phyloP scores from a whole-genome alignment of 306 rosid genomes.

The Vigna hirtella region DNA sequence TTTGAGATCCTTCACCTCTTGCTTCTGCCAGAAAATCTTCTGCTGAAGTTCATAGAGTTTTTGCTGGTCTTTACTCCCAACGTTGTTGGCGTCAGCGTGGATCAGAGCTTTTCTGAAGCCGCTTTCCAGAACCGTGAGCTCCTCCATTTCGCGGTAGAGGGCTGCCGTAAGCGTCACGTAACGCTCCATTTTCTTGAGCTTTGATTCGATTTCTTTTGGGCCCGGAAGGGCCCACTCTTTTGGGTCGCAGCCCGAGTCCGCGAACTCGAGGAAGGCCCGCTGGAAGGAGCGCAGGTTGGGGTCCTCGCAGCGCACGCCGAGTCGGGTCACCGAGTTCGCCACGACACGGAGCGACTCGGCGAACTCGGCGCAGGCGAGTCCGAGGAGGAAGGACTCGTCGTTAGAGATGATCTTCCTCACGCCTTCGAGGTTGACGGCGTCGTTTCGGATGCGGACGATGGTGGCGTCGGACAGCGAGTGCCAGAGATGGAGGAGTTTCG shows the following conservation, averaged over 20 bases:
- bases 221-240: constrained; percentile 59
- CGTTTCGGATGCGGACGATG: constrained; percentile 69
- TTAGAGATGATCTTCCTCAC: constrained; percentile 79
- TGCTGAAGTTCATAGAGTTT: constrained; percentile 75
- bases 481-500: constrained; percentile 87
- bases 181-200: constrained; percentile 73
- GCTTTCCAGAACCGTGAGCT: constrained; percentile 63
- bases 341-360: constrained; percentile 60
- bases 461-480: constrained; percentile 75
- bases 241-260: constrained; percentile 71
- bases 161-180: constrained; percentile 71
- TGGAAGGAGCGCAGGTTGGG: constrained; percentile 51
- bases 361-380: constrained; percentile 80
- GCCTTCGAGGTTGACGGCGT: constrained; percentile 74
- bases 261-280: constrained; percentile 57
- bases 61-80: constrained; percentile 56
- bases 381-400: constrained; percentile 76
- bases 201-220: constrained; percentile 71
- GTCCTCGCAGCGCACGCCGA: constrained; percentile 59
- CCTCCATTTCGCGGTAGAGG: constrained; percentile 76
- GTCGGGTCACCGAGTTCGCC: constrained; percentile 58
- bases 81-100: constrained; percentile 35
- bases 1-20: constrained; percentile 80
- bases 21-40: constrained; percentile 83
- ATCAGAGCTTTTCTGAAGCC: constrained; percentile 55